Percentiles rank a stretch among this genome's conserved stretches.
phyloP scores from a whole-genome alignment of 768 basidiomycete genomes.

The Xerocomus potaroensis region DNA sequence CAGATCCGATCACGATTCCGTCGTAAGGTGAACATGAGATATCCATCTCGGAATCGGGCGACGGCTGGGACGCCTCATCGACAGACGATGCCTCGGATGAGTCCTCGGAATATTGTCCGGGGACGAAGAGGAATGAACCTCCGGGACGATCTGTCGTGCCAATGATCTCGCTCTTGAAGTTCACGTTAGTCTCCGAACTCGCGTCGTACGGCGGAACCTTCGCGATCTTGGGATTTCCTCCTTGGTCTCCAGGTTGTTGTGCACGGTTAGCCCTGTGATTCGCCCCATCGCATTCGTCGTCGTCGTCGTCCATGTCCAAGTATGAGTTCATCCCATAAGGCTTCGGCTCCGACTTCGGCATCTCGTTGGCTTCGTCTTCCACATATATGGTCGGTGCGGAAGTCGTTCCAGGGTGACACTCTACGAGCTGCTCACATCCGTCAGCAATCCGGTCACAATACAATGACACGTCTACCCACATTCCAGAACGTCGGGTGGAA shows the following conservation, averaged over 20 bases:
- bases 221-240: neutral
- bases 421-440: slow-evolving; percentile 6
- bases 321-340: slow-evolving; percentile 13
- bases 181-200: neutral
- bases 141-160: slow-evolving; percentile 9
- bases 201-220: slow-evolving; percentile 14
- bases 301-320: slow-evolving; percentile 10
- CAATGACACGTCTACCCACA: neutral
- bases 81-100: neutral
- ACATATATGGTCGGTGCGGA: slow-evolving; percentile 18
- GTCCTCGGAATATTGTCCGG: neutral
- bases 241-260: neutral
- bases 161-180: slow-evolving; percentile 15
- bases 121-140: slow-evolving; percentile 12
- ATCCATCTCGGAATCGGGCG: neutral
- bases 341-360: slow-evolving; percentile 1
- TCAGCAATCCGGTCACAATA: neutral
- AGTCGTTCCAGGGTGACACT: slow-evolving; percentile 16
- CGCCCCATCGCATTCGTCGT: neutral
- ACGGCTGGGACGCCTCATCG: neutral
- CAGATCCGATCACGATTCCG: neutral
- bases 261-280: neutral
- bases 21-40: neutral
- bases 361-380: slow-evolving; percentile 14
- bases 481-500: slow-evolving; percentile 25